phyloP scores from a whole-genome alignment of 1,139 yeast genomes.

The Kazachstania sp. region DNA sequence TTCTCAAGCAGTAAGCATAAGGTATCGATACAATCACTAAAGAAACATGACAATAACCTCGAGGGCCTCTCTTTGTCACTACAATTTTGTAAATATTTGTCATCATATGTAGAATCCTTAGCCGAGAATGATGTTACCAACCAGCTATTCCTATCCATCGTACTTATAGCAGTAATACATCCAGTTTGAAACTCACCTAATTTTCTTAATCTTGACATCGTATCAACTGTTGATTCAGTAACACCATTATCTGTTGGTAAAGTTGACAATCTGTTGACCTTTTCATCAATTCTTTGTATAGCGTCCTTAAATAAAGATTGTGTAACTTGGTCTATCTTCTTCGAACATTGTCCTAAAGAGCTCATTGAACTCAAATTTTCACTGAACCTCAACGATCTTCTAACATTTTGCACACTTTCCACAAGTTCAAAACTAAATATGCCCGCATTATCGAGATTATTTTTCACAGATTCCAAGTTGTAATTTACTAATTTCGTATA shows the following conservation, averaged over 20 bases:
- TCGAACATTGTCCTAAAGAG: constrained; percentile 13
- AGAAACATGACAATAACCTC: constrained; percentile 48
- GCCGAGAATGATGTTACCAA: constrained; percentile 38
- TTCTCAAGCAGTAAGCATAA: constrained; percentile 53
- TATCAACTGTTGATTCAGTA: constrained; percentile 61
- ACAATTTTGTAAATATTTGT: constrained; percentile 7
- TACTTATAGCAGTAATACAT: constrained; percentile 43
- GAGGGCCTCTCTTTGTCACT: constrained; percentile 38
- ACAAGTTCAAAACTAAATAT: constrained; percentile 42
- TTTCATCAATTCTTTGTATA: constrained; percentile 41
- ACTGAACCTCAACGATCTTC: constrained; percentile 24
- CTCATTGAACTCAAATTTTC: constrained; percentile 14
- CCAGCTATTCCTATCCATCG: constrained; percentile 60
- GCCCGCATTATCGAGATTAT: constrained; percentile 35
- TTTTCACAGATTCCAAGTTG: constrained; percentile 33
- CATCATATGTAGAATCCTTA: constrained; percentile 21
- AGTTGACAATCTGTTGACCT: constrained; percentile 38
- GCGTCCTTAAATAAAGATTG: constrained; percentile 49
- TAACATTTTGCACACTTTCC: constrained; percentile 29
- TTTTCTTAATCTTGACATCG: constrained; percentile 54
- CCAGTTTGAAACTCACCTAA: constrained; percentile 56
- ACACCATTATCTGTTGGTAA: constrained; percentile 57
- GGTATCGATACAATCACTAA: constrained; percentile 70
- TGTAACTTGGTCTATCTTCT: constrained; percentile 26
- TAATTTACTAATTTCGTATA: constrained; percentile 32